Evolutionary conservation across 768 basidiomycete genomes (phyloP), one percentile per base, ranked within the genome.

Genomic region (Trametes punicea): DNA sequence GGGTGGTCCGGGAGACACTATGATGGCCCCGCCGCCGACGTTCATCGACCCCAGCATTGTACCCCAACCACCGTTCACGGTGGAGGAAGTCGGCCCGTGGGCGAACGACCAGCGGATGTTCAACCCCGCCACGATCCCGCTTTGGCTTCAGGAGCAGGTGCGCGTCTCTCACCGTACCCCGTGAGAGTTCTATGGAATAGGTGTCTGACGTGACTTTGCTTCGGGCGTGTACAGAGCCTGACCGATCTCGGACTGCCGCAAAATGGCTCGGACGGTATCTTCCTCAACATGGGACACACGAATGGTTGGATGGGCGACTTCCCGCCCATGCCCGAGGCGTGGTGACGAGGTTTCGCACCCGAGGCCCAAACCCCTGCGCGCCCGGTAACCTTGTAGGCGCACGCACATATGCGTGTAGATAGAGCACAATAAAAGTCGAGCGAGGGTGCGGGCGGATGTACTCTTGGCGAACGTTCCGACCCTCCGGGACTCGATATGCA

Each of bases 91-190:
- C 23, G 79, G 65, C 49, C 30, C 82, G 85, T 54, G 72, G 51
- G 69, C 70, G 41, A 65, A 70, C 57, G 65, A 69, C 44, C 63
- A 64, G 33, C 80, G 81, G 15, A 80, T 83, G 47, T 84, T 95
- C 69, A 90, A 82, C 66, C 88, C 90, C 9, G 81, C 83, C 38
- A 82, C 86, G 42, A 87, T 97, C 52, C 94, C 94, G n/a, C 65
- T 84, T 3, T 97, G 94, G 94, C 73, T 97, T 55, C 93, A 90
- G 68, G 94, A 96, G 71, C 87, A 90, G 75, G 91, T 90, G 46
- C 57, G 84, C n/a, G n/a, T n/a, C n/a, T 75, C 38, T 48, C 21
- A 25, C 33, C 46, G 55, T 33, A 20, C 39, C 21, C 57, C 9
- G 26, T 46, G 31, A n/a, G 13, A 44, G 20, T 6, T 15, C 20